Percentiles rank a stretch among this genome's conserved stretches.
These are phyloP conservation scores for Jamesozyma piceae DNA, from an alignment of 805 yeast genomes.

Conservation along the genomic window DNA sequence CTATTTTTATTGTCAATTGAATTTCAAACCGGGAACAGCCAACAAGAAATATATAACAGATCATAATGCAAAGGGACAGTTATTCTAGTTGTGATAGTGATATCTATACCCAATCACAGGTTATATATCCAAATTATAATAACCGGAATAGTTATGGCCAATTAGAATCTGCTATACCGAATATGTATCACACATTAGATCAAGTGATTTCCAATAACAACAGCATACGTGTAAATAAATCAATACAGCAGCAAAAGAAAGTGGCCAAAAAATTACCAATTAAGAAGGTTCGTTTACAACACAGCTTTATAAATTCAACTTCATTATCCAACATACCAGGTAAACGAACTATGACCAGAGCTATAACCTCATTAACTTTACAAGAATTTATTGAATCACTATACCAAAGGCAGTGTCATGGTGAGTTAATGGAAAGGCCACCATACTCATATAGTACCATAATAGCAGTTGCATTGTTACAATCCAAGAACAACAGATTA, in stretches of 20 bases:
- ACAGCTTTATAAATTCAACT: not conserved
- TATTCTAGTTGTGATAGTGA: no score
- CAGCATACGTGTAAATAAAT: no score
- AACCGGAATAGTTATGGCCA: no score
- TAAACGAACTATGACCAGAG: not conserved
- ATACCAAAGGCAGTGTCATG: not conserved
- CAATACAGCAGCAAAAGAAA: not conserved
- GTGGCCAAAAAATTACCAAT: not conserved
- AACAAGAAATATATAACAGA: no score
- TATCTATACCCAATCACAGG: no score
- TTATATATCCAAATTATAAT: no score
- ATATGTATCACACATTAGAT: no score
- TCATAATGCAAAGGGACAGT: not conserved
- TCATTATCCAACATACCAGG: not conserved
- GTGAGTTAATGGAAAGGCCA: slow-evolving; percentile 35
- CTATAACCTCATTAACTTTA: not conserved
- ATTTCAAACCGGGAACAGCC: no score
- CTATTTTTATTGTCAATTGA: no score
- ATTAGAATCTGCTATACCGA: no score
- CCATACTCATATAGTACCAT: slow-evolving; percentile 87
- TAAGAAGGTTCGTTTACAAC: not conserved
- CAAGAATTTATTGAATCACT: slow-evolving; percentile 1
- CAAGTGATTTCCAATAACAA: no score
- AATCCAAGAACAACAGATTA: slow-evolving; percentile 61
- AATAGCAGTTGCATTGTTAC: slow-evolving; percentile 85